Percentiles rank a stretch among this genome's conserved stretches.
Conservation (phyloP, 1,139 yeast genomes). For the Geotrichum citri-aurantii region DNA sequence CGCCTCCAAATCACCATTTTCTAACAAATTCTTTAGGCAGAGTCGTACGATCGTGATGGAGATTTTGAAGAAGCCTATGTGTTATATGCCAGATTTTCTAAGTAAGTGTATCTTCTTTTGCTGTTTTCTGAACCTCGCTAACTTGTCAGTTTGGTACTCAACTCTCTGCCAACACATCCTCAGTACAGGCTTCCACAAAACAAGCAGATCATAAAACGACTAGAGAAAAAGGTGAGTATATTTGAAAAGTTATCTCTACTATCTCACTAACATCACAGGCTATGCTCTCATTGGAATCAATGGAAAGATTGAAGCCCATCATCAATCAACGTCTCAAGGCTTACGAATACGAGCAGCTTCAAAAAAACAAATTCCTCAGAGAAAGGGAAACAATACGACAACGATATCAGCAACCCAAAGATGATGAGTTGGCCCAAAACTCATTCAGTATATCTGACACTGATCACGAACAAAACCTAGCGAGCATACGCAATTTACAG, state of each 20-base stretch:
- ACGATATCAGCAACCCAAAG: slow-evolving; percentile 14
- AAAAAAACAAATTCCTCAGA: background rate
- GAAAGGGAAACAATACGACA: slow-evolving; percentile 15
- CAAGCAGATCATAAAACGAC: slow-evolving; percentile 25
- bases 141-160: slow-evolving; percentile 37
- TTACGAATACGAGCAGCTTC: slow-evolving; percentile 21
- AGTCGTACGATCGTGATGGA: slow-evolving; percentile 39
- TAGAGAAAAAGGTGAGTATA: slow-evolving; percentile 12
- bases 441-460: slow-evolving; percentile 7
- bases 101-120: slow-evolving; percentile 25
- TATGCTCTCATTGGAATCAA: slow-evolving; percentile 34
- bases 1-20: background rate
- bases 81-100: slow-evolving; percentile 46
- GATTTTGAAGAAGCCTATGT: slow-evolving; percentile 44
- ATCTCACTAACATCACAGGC: slow-evolving; percentile 19
- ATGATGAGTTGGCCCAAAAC: background rate
- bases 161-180: slow-evolving; percentile 43
- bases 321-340: slow-evolving; percentile 34
- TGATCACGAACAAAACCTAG: slow-evolving; percentile 15
- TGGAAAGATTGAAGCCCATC: slow-evolving; percentile 37
- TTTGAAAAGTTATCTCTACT: background rate
- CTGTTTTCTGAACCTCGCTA: background rate
- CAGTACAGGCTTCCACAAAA: slow-evolving; percentile 32
- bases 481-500: slow-evolving; percentile 10
- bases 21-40: slow-evolving; percentile 37